These are phyloP conservation scores for Globisporangium carolinianum DNA, from an alignment of 352 stramenopile species.

Conservation along the genomic window DNA sequence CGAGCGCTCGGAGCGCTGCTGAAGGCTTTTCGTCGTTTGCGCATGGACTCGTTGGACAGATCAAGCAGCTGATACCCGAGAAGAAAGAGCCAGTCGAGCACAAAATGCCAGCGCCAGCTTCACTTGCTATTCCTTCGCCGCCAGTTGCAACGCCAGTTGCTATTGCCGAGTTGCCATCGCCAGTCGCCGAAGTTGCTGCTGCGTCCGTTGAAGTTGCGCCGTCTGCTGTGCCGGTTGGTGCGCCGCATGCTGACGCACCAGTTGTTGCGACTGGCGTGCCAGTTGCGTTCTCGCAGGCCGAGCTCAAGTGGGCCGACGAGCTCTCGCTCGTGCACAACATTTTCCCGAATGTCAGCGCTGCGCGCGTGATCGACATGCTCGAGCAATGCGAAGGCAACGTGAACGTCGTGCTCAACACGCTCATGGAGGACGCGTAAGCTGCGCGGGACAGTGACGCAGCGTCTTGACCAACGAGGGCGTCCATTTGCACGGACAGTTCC, in stretches of 20 bases:
- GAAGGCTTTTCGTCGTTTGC: constrained; percentile 60
- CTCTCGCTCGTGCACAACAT: constrained; percentile 56
- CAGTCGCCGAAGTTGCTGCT: not conserved
- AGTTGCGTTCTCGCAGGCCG: constrained; percentile 42
- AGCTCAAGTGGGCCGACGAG: constrained; percentile 70
- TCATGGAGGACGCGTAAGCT: constrained; percentile 46
- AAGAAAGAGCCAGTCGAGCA: constrained; percentile 26
- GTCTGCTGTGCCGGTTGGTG: constrained; percentile 8
- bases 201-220: not conserved
- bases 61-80: constrained; percentile 54
- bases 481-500: not conserved
- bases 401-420: constrained; percentile 64
- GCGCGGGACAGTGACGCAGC: too few species aligned
- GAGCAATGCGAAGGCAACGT: constrained; percentile 62
- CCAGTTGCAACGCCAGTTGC: constrained; percentile 3
- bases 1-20: constrained; percentile 25
- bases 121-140: constrained; percentile 1
- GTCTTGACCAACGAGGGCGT: too few species aligned
- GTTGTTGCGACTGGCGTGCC: constrained; percentile 12
- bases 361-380: constrained; percentile 45
- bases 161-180: constrained; percentile 2
- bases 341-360: constrained; percentile 44
- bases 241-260: not conserved
- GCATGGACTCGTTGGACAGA: constrained; percentile 52
- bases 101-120: constrained; percentile 8